Percentiles rank a stretch among this genome's conserved stretches.
Conservation (phyloP, 164 flowering plant genomes). For the Nelumbo lutea region DNA sequence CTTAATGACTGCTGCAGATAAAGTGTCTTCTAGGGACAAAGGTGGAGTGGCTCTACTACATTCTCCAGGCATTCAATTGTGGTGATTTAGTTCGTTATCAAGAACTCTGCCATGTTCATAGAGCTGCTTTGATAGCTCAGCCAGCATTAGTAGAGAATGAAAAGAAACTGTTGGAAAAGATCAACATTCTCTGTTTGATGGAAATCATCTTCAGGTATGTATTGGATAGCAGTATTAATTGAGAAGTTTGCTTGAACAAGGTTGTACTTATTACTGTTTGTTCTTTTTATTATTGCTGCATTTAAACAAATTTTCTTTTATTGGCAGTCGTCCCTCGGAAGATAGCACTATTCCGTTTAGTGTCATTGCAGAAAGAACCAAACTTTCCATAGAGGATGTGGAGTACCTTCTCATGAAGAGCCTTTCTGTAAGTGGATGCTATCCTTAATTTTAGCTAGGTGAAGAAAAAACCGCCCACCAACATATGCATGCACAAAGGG, state of each 20-base stretch:
- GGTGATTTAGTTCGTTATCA: conserved; percentile 89
- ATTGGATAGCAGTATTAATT: not conserved
- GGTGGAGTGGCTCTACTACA: conserved; percentile 88
- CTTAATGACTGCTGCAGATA: conserved; percentile 40
- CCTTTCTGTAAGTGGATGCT: conserved; percentile 70
- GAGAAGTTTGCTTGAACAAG: not conserved
- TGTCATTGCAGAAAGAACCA: conserved; percentile 81
- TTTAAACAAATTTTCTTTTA: not conserved
- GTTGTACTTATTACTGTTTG: not conserved
- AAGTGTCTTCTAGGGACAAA: conserved; percentile 75
- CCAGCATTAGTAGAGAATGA: conserved; percentile 88
- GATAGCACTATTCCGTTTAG: conserved; percentile 83
- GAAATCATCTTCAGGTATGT: conserved; percentile 92
- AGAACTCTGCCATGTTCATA: conserved; percentile 83
- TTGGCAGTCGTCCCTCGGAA: conserved; percentile 82
- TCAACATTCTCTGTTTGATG: conserved; percentile 92
- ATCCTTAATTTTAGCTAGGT: not conserved
- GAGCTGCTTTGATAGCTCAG: conserved; percentile 69
- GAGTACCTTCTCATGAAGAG: conserved; percentile 97
- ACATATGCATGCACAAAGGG: too few relatives aligned
- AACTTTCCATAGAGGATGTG: conserved; percentile 81
- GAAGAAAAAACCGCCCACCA: too few relatives aligned
- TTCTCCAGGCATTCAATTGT: conserved; percentile 81
- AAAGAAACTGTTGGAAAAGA: conserved; percentile 81
- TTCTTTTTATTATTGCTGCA: not conserved